phyloP scores from a whole-genome alignment of 2,329 filamentous ascomycete species.

The Graphium sp. region DNA sequence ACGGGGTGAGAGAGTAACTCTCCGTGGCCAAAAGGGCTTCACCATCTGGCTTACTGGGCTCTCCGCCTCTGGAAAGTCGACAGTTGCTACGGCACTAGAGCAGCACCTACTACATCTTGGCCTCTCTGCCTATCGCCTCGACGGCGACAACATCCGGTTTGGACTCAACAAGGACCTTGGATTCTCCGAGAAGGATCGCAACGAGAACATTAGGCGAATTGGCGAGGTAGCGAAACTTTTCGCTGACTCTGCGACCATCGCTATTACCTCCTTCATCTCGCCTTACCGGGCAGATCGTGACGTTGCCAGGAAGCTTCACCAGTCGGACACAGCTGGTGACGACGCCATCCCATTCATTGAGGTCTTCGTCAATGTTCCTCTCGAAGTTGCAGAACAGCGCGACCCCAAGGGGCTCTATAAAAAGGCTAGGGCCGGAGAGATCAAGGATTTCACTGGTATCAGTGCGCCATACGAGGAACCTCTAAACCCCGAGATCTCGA shows the following conservation, averaged over 20 bases:
- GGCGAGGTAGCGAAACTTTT: slow-evolving; percentile 96
- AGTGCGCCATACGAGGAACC: slow-evolving; percentile 91
- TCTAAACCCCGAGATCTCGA: slow-evolving; percentile 68
- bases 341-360: slow-evolving; percentile 78
- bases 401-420: slow-evolving; percentile 98
- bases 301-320: slow-evolving; percentile 67
- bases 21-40: slow-evolving; percentile 72
- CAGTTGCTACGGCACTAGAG: slow-evolving; percentile 89
- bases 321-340: slow-evolving; percentile 31
- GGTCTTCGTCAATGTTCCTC: slow-evolving; percentile 79
- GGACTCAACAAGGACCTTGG: slow-evolving; percentile 96
- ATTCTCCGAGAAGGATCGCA: slow-evolving; percentile 82
- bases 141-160: slow-evolving; percentile 97
- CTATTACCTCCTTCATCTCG: slow-evolving; percentile 92
- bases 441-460: slow-evolving; percentile 95
- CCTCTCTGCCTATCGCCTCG: slow-evolving; percentile 75
- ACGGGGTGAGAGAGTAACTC: slow-evolving; percentile 55
- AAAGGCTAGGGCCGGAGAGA: slow-evolving; percentile 84
- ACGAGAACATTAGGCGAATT: slow-evolving; percentile 95
- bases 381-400: slow-evolving; percentile 83
- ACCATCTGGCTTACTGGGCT: slow-evolving; percentile 98
- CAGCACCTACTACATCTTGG: slow-evolving; percentile 85
- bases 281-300: slow-evolving; percentile 81
- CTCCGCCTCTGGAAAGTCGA: slow-evolving; percentile 92
- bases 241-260: slow-evolving; percentile 73